phyloP scores from a whole-genome alignment of 345 rosid genomes.

The Brassica napus region DNA sequence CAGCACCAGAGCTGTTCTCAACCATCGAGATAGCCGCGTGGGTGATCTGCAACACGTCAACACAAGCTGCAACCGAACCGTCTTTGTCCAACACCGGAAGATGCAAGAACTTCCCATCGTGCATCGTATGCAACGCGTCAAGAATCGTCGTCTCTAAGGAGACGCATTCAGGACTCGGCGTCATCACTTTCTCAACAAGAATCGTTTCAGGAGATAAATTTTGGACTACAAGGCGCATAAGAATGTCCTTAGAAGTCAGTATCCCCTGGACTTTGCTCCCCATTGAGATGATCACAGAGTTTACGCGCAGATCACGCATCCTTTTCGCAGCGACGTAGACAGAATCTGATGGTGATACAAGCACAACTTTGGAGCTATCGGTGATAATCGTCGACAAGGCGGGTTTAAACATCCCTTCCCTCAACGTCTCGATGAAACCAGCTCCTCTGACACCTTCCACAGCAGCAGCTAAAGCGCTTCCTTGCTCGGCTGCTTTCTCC shows the following conservation, averaged over 20 bases:
- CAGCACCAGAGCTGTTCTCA: slow-evolving; percentile 84
- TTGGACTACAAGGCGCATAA: slow-evolving; percentile 95
- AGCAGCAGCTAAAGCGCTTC: slow-evolving; percentile 94
- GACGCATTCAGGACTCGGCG: slow-evolving; percentile 87
- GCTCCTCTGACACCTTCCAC: slow-evolving; percentile 96
- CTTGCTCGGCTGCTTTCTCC: slow-evolving; percentile 99
- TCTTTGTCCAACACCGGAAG: slow-evolving; percentile 92
- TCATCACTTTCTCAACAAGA: slow-evolving; percentile 95
- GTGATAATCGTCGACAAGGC: slow-evolving; percentile 79
- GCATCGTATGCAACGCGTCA: slow-evolving; percentile 93
- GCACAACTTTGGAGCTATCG: slow-evolving; percentile 73
- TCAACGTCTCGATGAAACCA: slow-evolving; percentile 87
- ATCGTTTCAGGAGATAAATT: slow-evolving; percentile 88
- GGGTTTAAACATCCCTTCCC: slow-evolving; percentile 97
- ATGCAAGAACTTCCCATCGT: slow-evolving; percentile 95
- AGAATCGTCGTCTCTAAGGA: slow-evolving; percentile 78
- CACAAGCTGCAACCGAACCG: slow-evolving; percentile 71
- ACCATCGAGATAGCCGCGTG: slow-evolving; percentile 99
- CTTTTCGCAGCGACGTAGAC: slow-evolving; percentile 81
- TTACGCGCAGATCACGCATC: slow-evolving; percentile 80
- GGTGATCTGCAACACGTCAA: slow-evolving; percentile 92
- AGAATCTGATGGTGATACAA: slow-evolving; percentile 78
- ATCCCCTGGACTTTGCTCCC: slow-evolving; percentile 84
- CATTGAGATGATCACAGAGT: slow-evolving; percentile 64
- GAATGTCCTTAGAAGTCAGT: slow-evolving; percentile 94